Evolutionary conservation across 2,329 filamentous ascomycete species (phyloP), one percentile per base, ranked within the genome.

Genomic region (Cladophialophora chaetospira): DNA sequence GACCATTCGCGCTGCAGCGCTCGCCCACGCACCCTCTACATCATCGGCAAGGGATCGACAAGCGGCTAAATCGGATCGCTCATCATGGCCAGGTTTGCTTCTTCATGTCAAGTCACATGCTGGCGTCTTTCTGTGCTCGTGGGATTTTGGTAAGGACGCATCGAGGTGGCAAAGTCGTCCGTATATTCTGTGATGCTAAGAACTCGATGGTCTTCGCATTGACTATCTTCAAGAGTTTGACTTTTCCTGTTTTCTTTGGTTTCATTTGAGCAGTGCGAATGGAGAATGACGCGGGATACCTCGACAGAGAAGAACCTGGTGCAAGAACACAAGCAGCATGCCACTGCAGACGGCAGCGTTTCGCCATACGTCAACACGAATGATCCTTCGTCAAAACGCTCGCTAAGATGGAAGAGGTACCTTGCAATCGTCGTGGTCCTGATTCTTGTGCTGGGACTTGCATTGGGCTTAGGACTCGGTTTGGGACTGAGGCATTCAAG

Each of bases 381-480:
- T 8, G 15, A 25, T 2, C 5, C 17, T 10, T 15, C 11, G 13
- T 42, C 48, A 10, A 42, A 23, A 29, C 35, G n/a, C 25, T 51
- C 48, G 5, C 48, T 15, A 11, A 21, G 48, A 17, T 26, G 36
- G 15, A 25, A 11, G 33, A 28, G 21, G 17, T 43, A 31, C 26
- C 35, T 51, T 31, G 19, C 31, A 5, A 25, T 46, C 29, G 23
- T 28, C 21, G 25, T 38, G 29, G 23, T 29, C 21, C 6, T 47
- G n/a, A n/a, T 46, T 10, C 21, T 46, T 36, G 51, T 46, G 21
- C 42, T 53, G n/a, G 40, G 11, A 23, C 35, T 53, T 40, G 42
- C 51, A 31, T 19, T 53, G 15, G 42, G 51, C 8, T 36, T 46
- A 21, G 51, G 51, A 9, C 51, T 53, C 40, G 25, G 51, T 17